phyloP scores from a whole-genome alignment of 2,329 filamentous ascomycete genomes.

The Scedosporium aurantiacum region DNA sequence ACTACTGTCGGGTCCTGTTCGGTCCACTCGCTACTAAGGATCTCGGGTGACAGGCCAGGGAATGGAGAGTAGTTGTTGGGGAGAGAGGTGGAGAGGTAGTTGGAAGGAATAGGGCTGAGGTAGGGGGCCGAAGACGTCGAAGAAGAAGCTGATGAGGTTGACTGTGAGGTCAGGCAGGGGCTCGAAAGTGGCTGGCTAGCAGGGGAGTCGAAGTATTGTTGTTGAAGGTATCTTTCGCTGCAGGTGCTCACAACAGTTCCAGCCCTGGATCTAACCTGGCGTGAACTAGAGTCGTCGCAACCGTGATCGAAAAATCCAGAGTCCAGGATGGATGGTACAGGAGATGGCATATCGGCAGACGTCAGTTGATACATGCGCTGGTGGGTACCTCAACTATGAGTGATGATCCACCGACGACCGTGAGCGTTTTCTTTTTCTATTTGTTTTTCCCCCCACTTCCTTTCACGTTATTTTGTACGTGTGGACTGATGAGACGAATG shows the following conservation, averaged over 20 bases:
- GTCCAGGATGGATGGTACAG: slow-evolving; percentile 4
- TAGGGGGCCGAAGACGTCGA: slow-evolving; percentile 15
- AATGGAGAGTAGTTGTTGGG: slow-evolving; percentile 17
- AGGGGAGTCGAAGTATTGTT: slow-evolving; percentile 1
- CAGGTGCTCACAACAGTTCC: neutral
- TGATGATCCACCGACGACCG: neutral
- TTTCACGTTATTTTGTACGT: neutral
- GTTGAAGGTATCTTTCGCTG: neutral
- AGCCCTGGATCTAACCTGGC: neutral
- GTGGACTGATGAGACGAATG: neutral
- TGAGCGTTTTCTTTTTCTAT: neutral
- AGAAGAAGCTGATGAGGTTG: slow-evolving; percentile 2
- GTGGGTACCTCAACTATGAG: neutral
- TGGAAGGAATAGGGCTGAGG: slow-evolving; percentile 14
- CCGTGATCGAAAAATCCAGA: slow-evolving; percentile 1
- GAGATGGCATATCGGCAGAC: slow-evolving; percentile 2
- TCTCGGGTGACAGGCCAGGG: slow-evolving; percentile 16
- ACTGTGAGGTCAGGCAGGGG: slow-evolving; percentile 3
- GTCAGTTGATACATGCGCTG: neutral
- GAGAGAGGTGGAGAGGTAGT: slow-evolving; percentile 14
- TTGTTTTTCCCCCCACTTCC: neutral
- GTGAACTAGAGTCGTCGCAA: slow-evolving; percentile 2
- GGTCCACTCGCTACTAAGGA: slow-evolving; percentile 21
- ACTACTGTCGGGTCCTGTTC: slow-evolving; percentile 10
- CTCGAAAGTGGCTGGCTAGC: slow-evolving; percentile 1